Percentiles rank a stretch among this genome's conserved stretches.
phyloP scores from a whole-genome alignment of 1,284 basidiomycete genomes.

The Trametes sp. region DNA sequence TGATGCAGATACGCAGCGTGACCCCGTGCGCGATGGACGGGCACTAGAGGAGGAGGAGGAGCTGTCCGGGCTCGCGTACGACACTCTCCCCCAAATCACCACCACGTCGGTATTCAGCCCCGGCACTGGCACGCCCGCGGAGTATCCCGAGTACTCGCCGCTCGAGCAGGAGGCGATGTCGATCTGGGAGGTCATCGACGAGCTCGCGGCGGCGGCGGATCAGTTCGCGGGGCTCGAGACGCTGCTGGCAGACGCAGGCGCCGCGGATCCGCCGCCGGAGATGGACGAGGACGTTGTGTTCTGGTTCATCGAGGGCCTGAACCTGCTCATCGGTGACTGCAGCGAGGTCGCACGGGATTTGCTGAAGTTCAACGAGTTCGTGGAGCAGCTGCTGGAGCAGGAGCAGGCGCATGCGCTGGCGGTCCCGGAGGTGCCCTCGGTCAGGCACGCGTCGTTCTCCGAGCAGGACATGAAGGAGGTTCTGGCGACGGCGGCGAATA shows the following conservation, averaged over 20 bases:
- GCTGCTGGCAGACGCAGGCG: constrained; percentile 8
- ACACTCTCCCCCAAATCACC: constrained; percentile 14
- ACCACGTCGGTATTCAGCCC: constrained; percentile 20
- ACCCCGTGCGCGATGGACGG: background rate
- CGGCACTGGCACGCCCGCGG: constrained; percentile 6
- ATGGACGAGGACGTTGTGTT: constrained; percentile 28
- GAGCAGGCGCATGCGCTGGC: background rate
- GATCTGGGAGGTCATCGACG: constrained; percentile 29
- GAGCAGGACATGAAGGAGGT: constrained; percentile 30
- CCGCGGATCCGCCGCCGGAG: constrained; percentile 7
- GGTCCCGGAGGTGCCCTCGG: constrained; percentile 3
- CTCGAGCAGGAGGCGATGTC: constrained; percentile 29
- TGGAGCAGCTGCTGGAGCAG: constrained; percentile 23
- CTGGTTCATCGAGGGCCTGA: constrained; percentile 30
- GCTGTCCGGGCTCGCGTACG: constrained; percentile 3
- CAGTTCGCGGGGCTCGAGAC: constrained; percentile 24
- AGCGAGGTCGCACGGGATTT: constrained; percentile 27
- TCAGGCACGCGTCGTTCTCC: constrained; percentile 28
- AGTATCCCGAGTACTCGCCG: constrained; percentile 27
- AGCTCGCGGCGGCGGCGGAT: constrained; percentile 24
- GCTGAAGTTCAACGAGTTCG: constrained; percentile 25
- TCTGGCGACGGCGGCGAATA: constrained; percentile 19
- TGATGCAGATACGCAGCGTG: constrained; percentile 6
- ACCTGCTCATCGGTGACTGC: constrained; percentile 28
- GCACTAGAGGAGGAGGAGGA: background rate